Percentiles rank a stretch among this genome's conserved stretches.
These are phyloP conservation scores for Brassica carinata DNA, from an alignment of 345 rosid species.

Conservation along the genomic window DNA sequence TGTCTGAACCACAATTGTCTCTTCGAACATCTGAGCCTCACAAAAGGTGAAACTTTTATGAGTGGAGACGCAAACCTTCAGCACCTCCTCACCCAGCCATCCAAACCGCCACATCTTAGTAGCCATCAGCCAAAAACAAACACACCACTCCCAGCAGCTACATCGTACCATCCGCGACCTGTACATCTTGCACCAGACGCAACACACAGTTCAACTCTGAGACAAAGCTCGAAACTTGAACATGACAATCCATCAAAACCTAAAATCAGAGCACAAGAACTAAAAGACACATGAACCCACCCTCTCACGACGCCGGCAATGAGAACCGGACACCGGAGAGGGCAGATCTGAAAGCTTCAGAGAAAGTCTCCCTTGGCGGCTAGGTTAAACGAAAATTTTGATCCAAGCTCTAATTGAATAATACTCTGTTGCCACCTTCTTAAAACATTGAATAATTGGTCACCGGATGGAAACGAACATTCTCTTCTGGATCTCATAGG, in stretches of 20 bases:
- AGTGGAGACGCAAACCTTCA: too few relatives aligned
- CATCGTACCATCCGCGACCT: neutral
- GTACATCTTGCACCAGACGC: neutral
- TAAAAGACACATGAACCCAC: neutral
- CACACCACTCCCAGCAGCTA: neutral
- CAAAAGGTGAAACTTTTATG: too few relatives aligned
- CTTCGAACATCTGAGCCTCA: too few relatives aligned
- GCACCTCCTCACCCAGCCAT: too few relatives aligned
- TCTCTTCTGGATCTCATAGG: conserved; percentile 76
- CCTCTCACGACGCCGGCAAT: neutral
- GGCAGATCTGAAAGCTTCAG: neutral
- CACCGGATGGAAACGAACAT: conserved; percentile 66
- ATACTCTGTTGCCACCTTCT: conserved; percentile 54
- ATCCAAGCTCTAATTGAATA: too few relatives aligned
- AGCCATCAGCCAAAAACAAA: too few relatives aligned
- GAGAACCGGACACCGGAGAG: neutral
- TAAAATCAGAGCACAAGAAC: neutral
- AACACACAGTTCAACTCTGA: neutral
- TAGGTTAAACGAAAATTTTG: too few relatives aligned
- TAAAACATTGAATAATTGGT: conserved; percentile 74
- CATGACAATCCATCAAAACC: neutral
- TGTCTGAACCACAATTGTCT: too few relatives aligned
- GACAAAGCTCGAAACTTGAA: neutral
- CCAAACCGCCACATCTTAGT: too few relatives aligned
- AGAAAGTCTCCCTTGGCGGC: neutral